phyloP scores from a whole-genome alignment of 1,284 basidiomycete genomes.

The Ceratobasidium sp. region DNA sequence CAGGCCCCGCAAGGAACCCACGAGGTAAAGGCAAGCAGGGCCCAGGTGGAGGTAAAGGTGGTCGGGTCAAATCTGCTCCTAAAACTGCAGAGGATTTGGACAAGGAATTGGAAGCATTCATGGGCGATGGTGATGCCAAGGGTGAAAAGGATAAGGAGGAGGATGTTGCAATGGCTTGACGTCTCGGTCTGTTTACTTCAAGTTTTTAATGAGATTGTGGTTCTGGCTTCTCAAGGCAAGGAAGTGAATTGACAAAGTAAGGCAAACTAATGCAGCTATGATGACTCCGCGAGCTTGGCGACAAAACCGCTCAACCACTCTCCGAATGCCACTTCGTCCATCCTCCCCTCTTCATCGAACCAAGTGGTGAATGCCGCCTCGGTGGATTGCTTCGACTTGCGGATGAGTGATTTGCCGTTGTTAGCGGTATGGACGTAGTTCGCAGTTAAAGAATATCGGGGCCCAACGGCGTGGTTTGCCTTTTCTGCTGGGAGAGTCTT shows the following conservation, averaged over 20 bases:
- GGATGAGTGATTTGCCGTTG: constrained; percentile 37
- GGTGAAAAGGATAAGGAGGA: constrained; percentile 21
- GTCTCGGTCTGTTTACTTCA: background rate
- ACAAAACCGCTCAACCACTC: constrained; percentile 74
- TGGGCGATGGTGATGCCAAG: constrained; percentile 63
- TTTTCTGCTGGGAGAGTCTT: constrained; percentile 59
- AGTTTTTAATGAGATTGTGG: background rate
- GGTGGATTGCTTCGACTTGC: constrained; percentile 26
- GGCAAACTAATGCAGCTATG: background rate
- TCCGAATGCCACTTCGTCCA: constrained; percentile 74
- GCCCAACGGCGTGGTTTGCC: constrained; percentile 5
- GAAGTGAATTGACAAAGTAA: background rate
- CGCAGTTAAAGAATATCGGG: constrained; percentile 27
- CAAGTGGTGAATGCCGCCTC: constrained; percentile 34
- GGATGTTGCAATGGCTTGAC: constrained; percentile 25
- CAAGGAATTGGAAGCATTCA: constrained; percentile 89
- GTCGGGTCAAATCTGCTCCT: constrained; percentile 42
- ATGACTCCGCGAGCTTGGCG: constrained; percentile 31
- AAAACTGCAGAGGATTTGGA: constrained; percentile 86
- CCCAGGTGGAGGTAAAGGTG: constrained; percentile 46
- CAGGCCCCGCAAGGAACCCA: constrained; percentile 19
- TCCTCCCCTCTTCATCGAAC: constrained; percentile 56
- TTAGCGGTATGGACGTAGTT: constrained; percentile 31
- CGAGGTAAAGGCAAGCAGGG: constrained; percentile 1
- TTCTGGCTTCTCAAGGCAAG: background rate